These are phyloP conservation scores for Hymenochaete sp. DNA, from an alignment of 1,284 basidiomycete species.

Conservation along the genomic window DNA sequence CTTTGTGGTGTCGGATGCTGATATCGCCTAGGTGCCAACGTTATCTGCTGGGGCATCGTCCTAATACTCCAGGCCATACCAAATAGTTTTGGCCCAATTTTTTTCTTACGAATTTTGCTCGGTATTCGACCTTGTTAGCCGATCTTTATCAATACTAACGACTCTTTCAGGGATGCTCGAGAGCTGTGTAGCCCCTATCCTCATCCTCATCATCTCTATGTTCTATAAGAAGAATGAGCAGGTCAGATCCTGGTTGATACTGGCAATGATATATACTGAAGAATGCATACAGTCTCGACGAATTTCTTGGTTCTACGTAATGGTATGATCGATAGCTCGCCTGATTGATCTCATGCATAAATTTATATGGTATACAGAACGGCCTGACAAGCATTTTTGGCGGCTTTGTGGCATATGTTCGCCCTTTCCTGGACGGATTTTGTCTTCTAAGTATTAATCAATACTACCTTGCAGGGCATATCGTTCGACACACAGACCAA, in stretches of 20 bases:
- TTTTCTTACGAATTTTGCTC: constrained; percentile 51
- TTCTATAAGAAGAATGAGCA: constrained; percentile 67
- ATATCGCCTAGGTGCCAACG: constrained; percentile 39
- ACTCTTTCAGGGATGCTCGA: constrained; percentile 51
- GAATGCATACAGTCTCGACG: constrained; percentile 36
- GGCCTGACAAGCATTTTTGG: constrained; percentile 56
- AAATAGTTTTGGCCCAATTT: constrained; percentile 51
- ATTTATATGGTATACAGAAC: constrained; percentile 31
- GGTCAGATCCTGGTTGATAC: constrained; percentile 23
- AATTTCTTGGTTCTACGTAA: constrained; percentile 62
- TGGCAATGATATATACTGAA: neutral
- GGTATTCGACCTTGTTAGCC: constrained; percentile 29
- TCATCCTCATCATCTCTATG: constrained; percentile 58
- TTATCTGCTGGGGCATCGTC: constrained; percentile 52
- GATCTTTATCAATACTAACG: neutral
- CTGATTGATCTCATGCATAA: neutral
- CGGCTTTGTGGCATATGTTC: constrained; percentile 56
- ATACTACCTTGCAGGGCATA: constrained; percentile 36
- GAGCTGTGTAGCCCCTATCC: constrained; percentile 52
- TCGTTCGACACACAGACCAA: constrained; percentile 43
- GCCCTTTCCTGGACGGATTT: neutral
- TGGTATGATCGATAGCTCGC: constrained; percentile 33
- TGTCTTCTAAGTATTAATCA: neutral
- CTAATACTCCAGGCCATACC: constrained; percentile 54
- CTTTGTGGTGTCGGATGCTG: neutral